A percentile compares a stretch with the other conserved stretches of the same genome.
These are phyloP conservation scores for Rubus idaeus DNA, from an alignment of 306 rosid species.

Conservation along the genomic window DNA sequence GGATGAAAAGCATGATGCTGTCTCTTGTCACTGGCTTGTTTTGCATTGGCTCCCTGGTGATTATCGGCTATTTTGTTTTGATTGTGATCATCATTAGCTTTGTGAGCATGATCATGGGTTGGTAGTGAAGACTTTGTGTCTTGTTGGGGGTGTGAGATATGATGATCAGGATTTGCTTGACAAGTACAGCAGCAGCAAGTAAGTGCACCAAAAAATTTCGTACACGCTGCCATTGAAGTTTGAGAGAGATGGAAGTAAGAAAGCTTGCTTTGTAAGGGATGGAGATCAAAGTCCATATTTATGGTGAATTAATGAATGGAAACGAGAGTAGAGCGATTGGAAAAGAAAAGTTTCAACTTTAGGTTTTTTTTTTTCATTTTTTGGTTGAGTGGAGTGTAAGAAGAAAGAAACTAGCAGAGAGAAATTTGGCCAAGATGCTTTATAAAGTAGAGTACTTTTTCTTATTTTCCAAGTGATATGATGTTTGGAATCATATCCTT, in stretches of 20 bases:
- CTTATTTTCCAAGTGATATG: slow-evolving; percentile 9
- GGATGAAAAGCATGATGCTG: slow-evolving; percentile 1
- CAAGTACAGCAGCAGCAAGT: slow-evolving; percentile 4
- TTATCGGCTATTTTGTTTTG: background rate
- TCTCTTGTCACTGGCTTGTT: background rate
- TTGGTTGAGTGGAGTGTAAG: background rate
- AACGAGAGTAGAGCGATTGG: background rate
- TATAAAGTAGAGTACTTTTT: background rate
- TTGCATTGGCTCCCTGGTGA: background rate
- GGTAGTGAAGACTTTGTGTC: background rate
- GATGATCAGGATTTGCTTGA: background rate
- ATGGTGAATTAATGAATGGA: background rate
- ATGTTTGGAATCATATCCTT: slow-evolving; percentile 14
- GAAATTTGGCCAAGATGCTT: background rate
- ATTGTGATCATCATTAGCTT: slow-evolving; percentile 1
- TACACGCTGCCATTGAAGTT: slow-evolving; percentile 15
- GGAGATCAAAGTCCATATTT: background rate
- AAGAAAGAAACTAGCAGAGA: background rate
- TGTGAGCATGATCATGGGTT: slow-evolving; percentile 6
- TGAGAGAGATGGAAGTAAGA: background rate
- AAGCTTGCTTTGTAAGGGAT: background rate
- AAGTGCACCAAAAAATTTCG: slow-evolving; percentile 7
- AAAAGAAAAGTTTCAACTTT: slow-evolving; percentile 5
- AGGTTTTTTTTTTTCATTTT: background rate
- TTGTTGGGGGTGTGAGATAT: background rate